Percentiles rank a stretch among this genome's conserved stretches.
phyloP scores from a whole-genome alignment of 1,139 yeast species.

The Yamadazyma sp. region DNA sequence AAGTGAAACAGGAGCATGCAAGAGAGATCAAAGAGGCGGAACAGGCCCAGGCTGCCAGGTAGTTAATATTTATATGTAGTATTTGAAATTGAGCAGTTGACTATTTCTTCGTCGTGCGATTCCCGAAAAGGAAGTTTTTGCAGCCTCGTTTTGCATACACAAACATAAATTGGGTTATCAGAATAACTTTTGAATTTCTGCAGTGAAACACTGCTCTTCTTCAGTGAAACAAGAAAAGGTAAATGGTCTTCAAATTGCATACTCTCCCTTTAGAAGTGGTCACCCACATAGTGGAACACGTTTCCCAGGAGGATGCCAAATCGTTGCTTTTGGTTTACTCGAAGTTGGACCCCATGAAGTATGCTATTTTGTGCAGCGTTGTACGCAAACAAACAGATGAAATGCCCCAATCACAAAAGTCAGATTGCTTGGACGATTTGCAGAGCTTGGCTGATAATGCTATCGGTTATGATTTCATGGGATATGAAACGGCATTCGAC shows the following conservation, averaged over 20 bases:
- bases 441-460: too few relatives aligned
- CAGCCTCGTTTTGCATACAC: background rate
- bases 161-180: background rate
- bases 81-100: too few relatives aligned
- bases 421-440: too few relatives aligned
- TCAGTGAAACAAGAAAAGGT: too few relatives aligned
- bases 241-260: background rate
- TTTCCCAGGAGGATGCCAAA: background rate
- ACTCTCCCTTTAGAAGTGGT: background rate
- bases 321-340: background rate
- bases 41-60: background rate
- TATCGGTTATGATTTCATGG: too few relatives aligned
- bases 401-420: too few relatives aligned
- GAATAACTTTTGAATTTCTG: too few relatives aligned
- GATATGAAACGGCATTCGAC: too few relatives aligned
- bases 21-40: too few relatives aligned
- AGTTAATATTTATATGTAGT: background rate
- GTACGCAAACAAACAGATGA: too few relatives aligned
- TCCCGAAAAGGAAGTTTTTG: background rate
- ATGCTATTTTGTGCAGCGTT: background rate
- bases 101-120: background rate
- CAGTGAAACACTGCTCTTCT: too few relatives aligned
- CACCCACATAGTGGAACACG: background rate
- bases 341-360: background rate
- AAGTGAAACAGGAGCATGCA: background rate